Conservation (phyloP, 2,329 filamentous ascomycete species). For the Venturia pyrina region DNA sequence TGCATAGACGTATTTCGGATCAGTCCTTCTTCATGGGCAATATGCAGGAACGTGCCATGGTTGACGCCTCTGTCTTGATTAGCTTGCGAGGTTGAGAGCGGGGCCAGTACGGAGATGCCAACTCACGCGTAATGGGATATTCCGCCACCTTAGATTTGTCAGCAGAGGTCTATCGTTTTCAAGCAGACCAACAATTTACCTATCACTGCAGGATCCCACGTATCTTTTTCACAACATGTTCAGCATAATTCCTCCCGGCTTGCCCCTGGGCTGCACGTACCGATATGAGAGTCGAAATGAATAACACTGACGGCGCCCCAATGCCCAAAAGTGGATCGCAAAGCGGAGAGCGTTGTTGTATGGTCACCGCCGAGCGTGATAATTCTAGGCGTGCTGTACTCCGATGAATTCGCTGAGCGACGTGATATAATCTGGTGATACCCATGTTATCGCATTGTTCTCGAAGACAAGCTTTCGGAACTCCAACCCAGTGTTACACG, state of each 20-base stretch:
- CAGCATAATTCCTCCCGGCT: slow-evolving; percentile 7
- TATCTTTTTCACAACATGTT: slow-evolving; percentile 30
- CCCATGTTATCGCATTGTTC: slow-evolving; percentile 1
- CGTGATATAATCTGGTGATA: slow-evolving; percentile 32
- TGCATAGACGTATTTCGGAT: slow-evolving; percentile 50
- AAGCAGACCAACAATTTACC: slow-evolving; percentile 24
- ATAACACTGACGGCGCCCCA: slow-evolving; percentile 48
- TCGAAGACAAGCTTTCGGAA: background rate
- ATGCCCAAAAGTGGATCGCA: slow-evolving; percentile 38
- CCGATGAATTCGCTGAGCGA: slow-evolving; percentile 35
- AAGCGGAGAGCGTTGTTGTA: slow-evolving; percentile 43
- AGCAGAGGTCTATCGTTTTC: slow-evolving; percentile 5
- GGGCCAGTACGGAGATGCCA: background rate
- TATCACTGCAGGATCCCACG: slow-evolving; percentile 45
- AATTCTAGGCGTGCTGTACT: slow-evolving; percentile 39
- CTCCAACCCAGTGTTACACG: background rate
- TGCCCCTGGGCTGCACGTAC: slow-evolving; percentile 16
- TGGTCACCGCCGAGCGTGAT: slow-evolving; percentile 47
- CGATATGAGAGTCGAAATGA: slow-evolving; percentile 47
- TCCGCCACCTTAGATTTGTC: slow-evolving; percentile 36
- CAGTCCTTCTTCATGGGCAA: slow-evolving; percentile 52
- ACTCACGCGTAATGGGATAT: slow-evolving; percentile 50
- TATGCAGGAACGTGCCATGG: slow-evolving; percentile 47
- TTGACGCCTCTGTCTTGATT: slow-evolving; percentile 13
- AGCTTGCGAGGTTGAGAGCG: background rate